Percentiles rank a stretch among this genome's conserved stretches.
phyloP scores from a whole-genome alignment of 805 yeast species.

The Candida suzukii region DNA sequence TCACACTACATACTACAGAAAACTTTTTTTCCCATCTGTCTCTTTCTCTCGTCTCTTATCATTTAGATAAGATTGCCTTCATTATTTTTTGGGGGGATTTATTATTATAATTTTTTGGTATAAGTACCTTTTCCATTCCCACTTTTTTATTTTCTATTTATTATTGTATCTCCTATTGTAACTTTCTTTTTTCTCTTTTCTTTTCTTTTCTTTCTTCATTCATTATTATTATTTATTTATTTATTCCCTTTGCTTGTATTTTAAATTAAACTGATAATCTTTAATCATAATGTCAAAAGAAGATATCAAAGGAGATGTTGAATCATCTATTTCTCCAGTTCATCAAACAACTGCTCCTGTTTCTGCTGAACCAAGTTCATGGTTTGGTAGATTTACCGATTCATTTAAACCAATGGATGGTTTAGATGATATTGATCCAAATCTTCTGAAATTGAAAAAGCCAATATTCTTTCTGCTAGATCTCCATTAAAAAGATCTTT shows the following conservation, averaged over 20 bases:
- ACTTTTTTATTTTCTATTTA: too few relatives aligned
- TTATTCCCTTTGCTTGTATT: background rate
- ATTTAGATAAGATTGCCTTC: too few relatives aligned
- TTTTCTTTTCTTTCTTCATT: background rate
- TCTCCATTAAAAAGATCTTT: slow-evolving; percentile 45
- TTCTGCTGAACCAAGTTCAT: background rate
- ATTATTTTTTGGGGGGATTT: too few relatives aligned
- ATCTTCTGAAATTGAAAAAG: slow-evolving; percentile 37
- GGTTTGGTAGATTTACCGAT: slow-evolving; percentile 15
- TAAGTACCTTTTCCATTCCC: too few relatives aligned
- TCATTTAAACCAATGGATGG: slow-evolving; percentile 23
- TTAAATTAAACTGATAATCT: background rate
- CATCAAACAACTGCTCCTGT: background rate
- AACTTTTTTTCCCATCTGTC: too few relatives aligned
- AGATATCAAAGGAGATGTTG: slow-evolving; percentile 15
- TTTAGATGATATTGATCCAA: slow-evolving; percentile 34
- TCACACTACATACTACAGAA: too few relatives aligned
- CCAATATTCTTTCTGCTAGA: slow-evolving; percentile 39
- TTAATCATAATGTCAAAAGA: slow-evolving; percentile 8
- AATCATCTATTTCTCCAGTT: slow-evolving; percentile 17
- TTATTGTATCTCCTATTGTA: too few relatives aligned
- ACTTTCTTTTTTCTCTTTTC: too few relatives aligned
- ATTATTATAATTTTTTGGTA: too few relatives aligned
- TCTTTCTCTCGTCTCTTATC: too few relatives aligned
- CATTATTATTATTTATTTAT: background rate